Evolutionary conservation across 345 rosid species (phyloP), one percentile per base, ranked within the genome.

Genomic region (Hypericum androsaemum): DNA sequence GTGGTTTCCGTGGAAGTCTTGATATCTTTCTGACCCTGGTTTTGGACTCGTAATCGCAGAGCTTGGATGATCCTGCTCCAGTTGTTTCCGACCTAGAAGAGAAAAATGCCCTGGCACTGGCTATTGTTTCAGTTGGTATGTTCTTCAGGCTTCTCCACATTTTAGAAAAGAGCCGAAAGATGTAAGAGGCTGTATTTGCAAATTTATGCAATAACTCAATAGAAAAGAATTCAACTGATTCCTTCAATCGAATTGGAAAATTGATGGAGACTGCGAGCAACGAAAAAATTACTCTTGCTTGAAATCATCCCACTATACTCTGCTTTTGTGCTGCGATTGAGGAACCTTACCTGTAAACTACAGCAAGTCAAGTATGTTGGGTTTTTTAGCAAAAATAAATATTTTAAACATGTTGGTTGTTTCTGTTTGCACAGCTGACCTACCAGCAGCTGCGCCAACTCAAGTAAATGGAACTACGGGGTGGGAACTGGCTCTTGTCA

Each of bases 401-500:
- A 8, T 43, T 40, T 50, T 53, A 10, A 15, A 43, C 47, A 39
- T 28, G 35, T 17, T 52, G 64, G 16, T 22, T 22, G 32, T 72
- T 44, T 67, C 36, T n/a, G 58, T 15, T 62, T 39, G 56, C 73
- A 69, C 83, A 78, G 95, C 70, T 55, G 94, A 85, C 56, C 88
- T 64, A 52, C 79, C 77, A 14, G 57, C 89, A 5, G 51, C 73
- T 63, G 66, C 61, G 56, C 66, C 72, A 22, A 42, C 56, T 56
- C 81, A 61, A 58, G 65, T 68, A 43, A 76, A 74, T 69, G 88
- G 80, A 53, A 68, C 73, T 22, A 57, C 78, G 13, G 88, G 96
- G 59, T 92, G 98, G 98, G 98, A 92, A 72, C 54, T 92, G 59
- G 95, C 98, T 6, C 89, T 92, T 62, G 89, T 88, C 43, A 77